Conservation (phyloP, 23 red algal genomes). For the Cyanidioschyzon merolae region DNA sequence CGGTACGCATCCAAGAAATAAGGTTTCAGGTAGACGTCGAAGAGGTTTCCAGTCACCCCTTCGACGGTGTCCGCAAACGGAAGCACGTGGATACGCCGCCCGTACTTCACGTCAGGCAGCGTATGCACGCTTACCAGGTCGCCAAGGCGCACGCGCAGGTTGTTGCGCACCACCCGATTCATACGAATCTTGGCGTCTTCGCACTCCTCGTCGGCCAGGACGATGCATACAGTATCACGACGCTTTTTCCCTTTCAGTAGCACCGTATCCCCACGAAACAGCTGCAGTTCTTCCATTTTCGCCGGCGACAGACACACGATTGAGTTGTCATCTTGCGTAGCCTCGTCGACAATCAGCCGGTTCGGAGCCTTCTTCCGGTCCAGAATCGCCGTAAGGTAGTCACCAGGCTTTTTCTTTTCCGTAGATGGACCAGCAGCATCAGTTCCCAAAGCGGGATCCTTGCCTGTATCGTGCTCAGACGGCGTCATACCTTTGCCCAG, state of each 20-base stretch:
- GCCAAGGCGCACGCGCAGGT: slow-evolving; percentile 82
- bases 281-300: slow-evolving; percentile 97
- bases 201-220: slow-evolving; percentile 84
- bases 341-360: slow-evolving; percentile 90
- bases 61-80: slow-evolving; percentile 95
- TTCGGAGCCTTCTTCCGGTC: slow-evolving; percentile 98
- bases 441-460: background rate
- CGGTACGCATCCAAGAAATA: slow-evolving; percentile 99
- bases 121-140: slow-evolving; percentile 81
- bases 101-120: slow-evolving; percentile 93
- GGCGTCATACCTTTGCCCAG: background rate
- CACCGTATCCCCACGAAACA: slow-evolving; percentile 98
- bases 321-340: slow-evolving; percentile 92
- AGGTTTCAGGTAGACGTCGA: slow-evolving; percentile 83
- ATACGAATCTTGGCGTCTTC: slow-evolving; percentile 68
- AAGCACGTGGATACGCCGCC: slow-evolving; percentile 89
- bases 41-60: slow-evolving; percentile 85
- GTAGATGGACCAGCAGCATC: background rate
- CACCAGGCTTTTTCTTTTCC: slow-evolving; percentile 25
- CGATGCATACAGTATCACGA: slow-evolving; percentile 93
- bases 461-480: background rate
- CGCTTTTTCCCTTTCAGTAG: slow-evolving; percentile 88
- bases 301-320: slow-evolving; percentile 79
- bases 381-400: slow-evolving; percentile 86
- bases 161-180: slow-evolving; percentile 97